Evolutionary conservation across 1,284 basidiomycete species (phyloP), one percentile per base, ranked within the genome.

Genomic region (Ganoderma sp.): DNA sequence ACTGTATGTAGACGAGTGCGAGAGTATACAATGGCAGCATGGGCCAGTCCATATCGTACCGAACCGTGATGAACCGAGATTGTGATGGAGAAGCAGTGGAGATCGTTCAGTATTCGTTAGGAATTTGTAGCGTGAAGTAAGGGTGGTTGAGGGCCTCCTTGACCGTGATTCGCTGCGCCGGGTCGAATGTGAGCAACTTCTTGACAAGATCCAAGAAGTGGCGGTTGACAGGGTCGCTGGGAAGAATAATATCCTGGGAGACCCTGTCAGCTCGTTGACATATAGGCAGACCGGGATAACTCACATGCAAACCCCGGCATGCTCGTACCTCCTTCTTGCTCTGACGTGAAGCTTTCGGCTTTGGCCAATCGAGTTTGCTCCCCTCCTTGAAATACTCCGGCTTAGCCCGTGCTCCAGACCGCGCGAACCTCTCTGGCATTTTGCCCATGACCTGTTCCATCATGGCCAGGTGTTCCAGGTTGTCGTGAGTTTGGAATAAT

Each of bases 371-470:
- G 59, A 99, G 87, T 76, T 91, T 93, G 69, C 84, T 79, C 34
- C 86, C 88, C 54, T 93, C 90, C 78, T 93, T 95, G 84, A 99
- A 99, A 79, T 93, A 98, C 77, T 99, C 97, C 17, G 95, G 91
- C 76, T 94, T 96, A 67, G 88, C 89, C 67, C 89, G 88, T 67
- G 87, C 87, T 39, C 88, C 93, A 72, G 86, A 82, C 42, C 88
- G 87, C 43, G 88, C 88, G 79, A 97, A 96, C 5, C 91, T 88
- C 58, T 92, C 89, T 0, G 97, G 96, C 91, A 99, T 97, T 81
- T 91, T 93, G 69, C 97, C 98, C 90, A 99, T 97, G 43, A 99
- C 98, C 73, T 94, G 91, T 80, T 99, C 97, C 98, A 99, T 99
- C 98, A 99, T 99, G 56, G 98, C 98, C 8, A 99, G 89, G 79